These are phyloP conservation scores for Gyrodon lividus DNA, from an alignment of 768 basidiomycete species.

Conservation along the genomic window DNA sequence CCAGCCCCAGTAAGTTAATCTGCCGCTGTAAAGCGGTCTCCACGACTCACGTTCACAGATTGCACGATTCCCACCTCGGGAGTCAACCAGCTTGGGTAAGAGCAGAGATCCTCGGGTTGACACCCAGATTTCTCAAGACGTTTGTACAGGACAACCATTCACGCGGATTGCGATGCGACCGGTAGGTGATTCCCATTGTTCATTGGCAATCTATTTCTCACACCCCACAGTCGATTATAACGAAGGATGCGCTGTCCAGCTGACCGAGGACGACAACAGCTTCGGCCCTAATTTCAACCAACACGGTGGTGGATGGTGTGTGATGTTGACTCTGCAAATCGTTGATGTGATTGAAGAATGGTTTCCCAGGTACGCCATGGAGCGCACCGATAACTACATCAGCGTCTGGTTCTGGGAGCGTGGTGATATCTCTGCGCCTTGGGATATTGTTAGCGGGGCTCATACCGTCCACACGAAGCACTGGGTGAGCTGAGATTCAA, in stretches of 20 bases:
- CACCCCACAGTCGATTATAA: slow-evolving; percentile 27
- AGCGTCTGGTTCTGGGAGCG: slow-evolving; percentile 44
- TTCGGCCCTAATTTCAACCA: slow-evolving; percentile 31
- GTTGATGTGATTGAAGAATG: not conserved
- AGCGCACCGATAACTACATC: slow-evolving; percentile 34
- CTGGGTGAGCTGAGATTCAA: slow-evolving; percentile 19
- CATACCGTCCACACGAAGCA: slow-evolving; percentile 16
- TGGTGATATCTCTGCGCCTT: slow-evolving; percentile 29
- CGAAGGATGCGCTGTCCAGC: slow-evolving; percentile 37
- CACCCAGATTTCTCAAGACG: not conserved
- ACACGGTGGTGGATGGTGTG: slow-evolving; percentile 41
- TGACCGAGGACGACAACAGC: slow-evolving; percentile 24
- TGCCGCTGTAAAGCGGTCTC: not conserved
- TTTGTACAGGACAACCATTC: slow-evolving; percentile 15
- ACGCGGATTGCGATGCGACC: slow-evolving; percentile 23
- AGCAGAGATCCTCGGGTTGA: not conserved
- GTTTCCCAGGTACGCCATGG: slow-evolving; percentile 37
- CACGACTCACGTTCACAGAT: slow-evolving; percentile 11
- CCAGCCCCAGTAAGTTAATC: slow-evolving; percentile 39
- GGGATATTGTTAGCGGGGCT: slow-evolving; percentile 28
- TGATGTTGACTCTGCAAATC: not conserved
- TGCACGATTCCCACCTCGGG: slow-evolving; percentile 28
- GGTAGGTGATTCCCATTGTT: slow-evolving; percentile 11
- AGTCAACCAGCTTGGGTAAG: slow-evolving; percentile 26
- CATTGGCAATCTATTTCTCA: slow-evolving; percentile 1